Percentiles rank a stretch among this genome's conserved stretches.
These are phyloP conservation scores for Diaporthe destruens DNA, from an alignment of 2,329 filamentous ascomycete genomes.

Conservation along the genomic window DNA sequence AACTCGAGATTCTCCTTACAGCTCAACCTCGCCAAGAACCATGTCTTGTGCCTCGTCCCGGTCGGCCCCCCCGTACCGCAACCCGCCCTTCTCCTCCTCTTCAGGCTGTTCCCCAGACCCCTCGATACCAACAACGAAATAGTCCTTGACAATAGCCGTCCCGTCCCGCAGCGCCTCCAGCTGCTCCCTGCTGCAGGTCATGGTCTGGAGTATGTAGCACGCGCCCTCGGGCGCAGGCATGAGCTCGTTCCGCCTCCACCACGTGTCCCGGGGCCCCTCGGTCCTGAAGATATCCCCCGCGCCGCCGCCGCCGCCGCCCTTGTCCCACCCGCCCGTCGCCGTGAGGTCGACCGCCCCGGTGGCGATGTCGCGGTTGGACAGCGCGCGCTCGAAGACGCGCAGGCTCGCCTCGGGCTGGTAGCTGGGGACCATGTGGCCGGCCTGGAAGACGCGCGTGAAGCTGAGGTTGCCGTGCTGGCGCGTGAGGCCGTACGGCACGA, in stretches of 20 bases:
- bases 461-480: slow-evolving; percentile 75
- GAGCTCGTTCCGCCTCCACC: slow-evolving; percentile 39
- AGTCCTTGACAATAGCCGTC: slow-evolving; percentile 44
- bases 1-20: slow-evolving; percentile 1
- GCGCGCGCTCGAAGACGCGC: slow-evolving; percentile 62
- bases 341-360: slow-evolving; percentile 55
- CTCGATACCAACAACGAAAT: slow-evolving; percentile 43
- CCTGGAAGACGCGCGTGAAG: slow-evolving; percentile 68
- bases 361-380: slow-evolving; percentile 60
- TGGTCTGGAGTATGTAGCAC: slow-evolving; percentile 38
- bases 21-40: not conserved
- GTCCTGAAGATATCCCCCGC: slow-evolving; percentile 35
- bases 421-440: slow-evolving; percentile 65
- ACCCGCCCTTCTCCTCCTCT: not conserved
- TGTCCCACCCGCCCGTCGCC: slow-evolving; percentile 38
- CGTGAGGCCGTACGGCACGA: slow-evolving; percentile 66
- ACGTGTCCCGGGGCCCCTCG: slow-evolving; percentile 34
- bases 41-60: not conserved
- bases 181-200: slow-evolving; percentile 42
- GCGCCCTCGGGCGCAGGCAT: slow-evolving; percentile 7
- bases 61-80: not conserved
- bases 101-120: not conserved
- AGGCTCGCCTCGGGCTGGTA: slow-evolving; percentile 62
- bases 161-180: slow-evolving; percentile 43
- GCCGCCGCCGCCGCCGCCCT: no score